Evolutionary conservation across 495 filamentous ascomycete genomes (phyloP), one percentile per base, ranked within the genome.

Genomic region (Aspergillus diversus): DNA sequence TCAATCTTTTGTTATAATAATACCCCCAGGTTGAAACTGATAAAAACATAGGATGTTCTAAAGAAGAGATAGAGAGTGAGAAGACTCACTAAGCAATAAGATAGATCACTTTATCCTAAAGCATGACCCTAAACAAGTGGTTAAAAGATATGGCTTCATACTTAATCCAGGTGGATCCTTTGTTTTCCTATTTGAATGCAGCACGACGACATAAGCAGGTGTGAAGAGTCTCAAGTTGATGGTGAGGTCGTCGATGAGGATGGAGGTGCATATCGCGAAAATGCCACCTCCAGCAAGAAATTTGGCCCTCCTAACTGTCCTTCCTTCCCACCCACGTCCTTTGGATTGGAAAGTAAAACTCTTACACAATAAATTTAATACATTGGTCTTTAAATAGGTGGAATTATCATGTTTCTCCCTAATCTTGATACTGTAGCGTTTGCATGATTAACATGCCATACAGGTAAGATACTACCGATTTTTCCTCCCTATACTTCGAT

Each of bases 251-350:
- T 54, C 7, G 13, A 54, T 35, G n/a, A 32, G 48, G 46, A 31
- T 31, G 11, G 17, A 83, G 21, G 71, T 56, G 16, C 5, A 27
- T 50, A n/a, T 4, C 16, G 3, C 7, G 16, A 17, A 17, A 17
- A 27, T 17, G 9, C 47, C 21, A 21, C 21, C 47, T 8, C n/a
- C 16, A 50, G 47, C 17, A 82, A 43, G 39, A 27, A 27, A 27
- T 27, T 27, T 2, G 21, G 21, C 21, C 21, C 2, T 27, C 21
- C 1, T 2, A 27, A 27, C 1, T 27, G 1, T 27, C 21, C 21
- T 27, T 27, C 21, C 21, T 27, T 27, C 21, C 21, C 21, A 27
- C 21, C 21, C 21, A n/a, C n/a, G n/a, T 27, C 21, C 21, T 27
- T 27, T 27, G 21, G 21, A 27, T 27, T 27, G 21, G 1, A 27